These are phyloP conservation scores for Penicillium ochrochloron DNA, from an alignment of 495 filamentous ascomycete species.

Conservation along the genomic window DNA sequence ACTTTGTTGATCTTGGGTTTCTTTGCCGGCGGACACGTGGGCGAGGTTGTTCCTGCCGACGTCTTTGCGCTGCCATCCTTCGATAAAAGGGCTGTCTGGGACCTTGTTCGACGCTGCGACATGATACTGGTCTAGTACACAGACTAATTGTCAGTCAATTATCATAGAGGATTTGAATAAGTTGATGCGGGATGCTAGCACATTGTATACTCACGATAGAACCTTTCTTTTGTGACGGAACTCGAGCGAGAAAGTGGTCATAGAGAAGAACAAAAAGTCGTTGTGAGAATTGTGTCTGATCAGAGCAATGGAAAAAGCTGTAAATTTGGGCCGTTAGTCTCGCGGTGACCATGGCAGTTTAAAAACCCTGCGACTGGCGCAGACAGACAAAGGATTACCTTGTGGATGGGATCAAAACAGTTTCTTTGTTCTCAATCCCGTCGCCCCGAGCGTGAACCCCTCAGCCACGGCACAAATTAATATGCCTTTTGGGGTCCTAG, in stretches of 20 bases:
- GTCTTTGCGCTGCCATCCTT: background rate
- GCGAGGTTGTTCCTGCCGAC: background rate
- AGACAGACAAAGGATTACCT: slow-evolving; percentile 7
- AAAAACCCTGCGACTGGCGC: background rate
- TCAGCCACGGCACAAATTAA: background rate
- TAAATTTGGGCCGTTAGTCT: background rate
- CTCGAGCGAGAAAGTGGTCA: background rate
- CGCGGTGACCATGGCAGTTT: background rate
- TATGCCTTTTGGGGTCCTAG: background rate
- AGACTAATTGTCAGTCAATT: background rate
- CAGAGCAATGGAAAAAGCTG: background rate
- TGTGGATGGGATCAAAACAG: background rate
- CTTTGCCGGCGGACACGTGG: background rate
- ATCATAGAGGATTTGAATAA: background rate
- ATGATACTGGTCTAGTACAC: background rate
- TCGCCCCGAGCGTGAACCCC: background rate
- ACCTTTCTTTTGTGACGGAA: background rate
- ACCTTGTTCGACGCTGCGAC: background rate
- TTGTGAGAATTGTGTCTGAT: background rate
- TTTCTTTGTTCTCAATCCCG: slow-evolving; percentile 1
- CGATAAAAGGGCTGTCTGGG: background rate
- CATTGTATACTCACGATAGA: background rate
- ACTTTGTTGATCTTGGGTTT: background rate
- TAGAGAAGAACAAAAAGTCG: background rate
- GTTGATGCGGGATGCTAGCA: background rate